A percentile compares a stretch with the other conserved stretches of the same genome.
These are phyloP conservation scores for Trametes coccinea DNA, from an alignment of 768 basidiomycete species.

Conservation along the genomic window DNA sequence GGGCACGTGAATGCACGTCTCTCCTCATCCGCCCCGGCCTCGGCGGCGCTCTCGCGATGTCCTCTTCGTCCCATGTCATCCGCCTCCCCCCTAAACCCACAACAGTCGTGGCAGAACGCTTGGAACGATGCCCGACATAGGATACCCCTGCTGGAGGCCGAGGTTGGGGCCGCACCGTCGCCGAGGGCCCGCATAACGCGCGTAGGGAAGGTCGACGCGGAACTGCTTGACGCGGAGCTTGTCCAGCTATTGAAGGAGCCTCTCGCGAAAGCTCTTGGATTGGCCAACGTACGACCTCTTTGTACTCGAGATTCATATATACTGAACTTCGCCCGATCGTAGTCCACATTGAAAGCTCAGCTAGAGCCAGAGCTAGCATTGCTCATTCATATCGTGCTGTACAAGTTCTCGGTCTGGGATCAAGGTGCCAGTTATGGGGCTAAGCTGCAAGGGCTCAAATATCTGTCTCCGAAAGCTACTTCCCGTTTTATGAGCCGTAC, in stretches of 20 bases:
- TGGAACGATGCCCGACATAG: slow-evolving; percentile 63
- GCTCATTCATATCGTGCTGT: slow-evolving; percentile 68
- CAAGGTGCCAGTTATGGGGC: slow-evolving; percentile 81
- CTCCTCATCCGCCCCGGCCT: slow-evolving; percentile 7
- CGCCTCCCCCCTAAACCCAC: slow-evolving; percentile 14
- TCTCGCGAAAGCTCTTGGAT: slow-evolving; percentile 66
- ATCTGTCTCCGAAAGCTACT: slow-evolving; percentile 36
- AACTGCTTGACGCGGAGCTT: slow-evolving; percentile 87
- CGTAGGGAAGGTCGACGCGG: slow-evolving; percentile 90
- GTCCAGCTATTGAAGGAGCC: slow-evolving; percentile 80
- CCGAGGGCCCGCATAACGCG: slow-evolving; percentile 58
- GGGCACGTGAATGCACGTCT: slow-evolving; percentile 20
- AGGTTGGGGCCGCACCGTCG: slow-evolving; percentile 35
- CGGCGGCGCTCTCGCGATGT: slow-evolving; percentile 6
- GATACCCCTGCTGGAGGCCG: slow-evolving; percentile 48
- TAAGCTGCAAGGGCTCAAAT: slow-evolving; percentile 76
- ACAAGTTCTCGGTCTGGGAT: slow-evolving; percentile 84
- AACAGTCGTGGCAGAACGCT: slow-evolving; percentile 53
- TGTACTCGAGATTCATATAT: background rate
- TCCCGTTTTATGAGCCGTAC: slow-evolving; percentile 33
- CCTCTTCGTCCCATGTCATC: slow-evolving; percentile 21
- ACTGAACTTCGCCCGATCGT: background rate
- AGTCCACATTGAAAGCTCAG: slow-evolving; percentile 59
- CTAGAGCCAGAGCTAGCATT: slow-evolving; percentile 77
- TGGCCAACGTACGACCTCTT: slow-evolving; percentile 56